Conservation (phyloP, 176 grass and related monocot genomes). For the Cymbopogon citratus region DNA sequence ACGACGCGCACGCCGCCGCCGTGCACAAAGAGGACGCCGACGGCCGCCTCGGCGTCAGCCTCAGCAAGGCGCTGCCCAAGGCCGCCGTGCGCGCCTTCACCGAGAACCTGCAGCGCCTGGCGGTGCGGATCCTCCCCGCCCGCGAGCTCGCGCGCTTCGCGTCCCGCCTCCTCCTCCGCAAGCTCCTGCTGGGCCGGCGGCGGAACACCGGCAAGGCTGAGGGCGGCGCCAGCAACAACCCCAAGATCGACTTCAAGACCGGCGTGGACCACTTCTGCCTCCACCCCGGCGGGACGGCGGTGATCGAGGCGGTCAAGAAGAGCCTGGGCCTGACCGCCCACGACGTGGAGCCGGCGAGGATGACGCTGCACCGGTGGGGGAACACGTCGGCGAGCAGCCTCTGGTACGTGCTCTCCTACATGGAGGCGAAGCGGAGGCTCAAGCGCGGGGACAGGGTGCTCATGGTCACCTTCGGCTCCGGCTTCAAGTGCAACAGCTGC, state of each 20-base stretch:
- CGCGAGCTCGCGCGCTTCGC: slow-evolving; percentile 44
- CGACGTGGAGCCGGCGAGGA: slow-evolving; percentile 73
- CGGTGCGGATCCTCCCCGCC: slow-evolving; percentile 54
- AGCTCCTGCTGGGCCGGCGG: slow-evolving; percentile 4
- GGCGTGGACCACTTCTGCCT: slow-evolving; percentile 92
- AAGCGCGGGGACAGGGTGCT: slow-evolving; percentile 57
- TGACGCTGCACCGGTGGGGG: slow-evolving; percentile 93
- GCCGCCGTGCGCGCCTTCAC: slow-evolving; percentile 70
- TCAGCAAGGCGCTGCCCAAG: slow-evolving; percentile 82
- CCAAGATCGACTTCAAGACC: slow-evolving; percentile 66
- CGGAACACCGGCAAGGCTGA: background rate
- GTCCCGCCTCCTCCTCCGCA: slow-evolving; percentile 30
- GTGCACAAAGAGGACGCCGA: slow-evolving; percentile 67
- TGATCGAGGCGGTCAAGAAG: slow-evolving; percentile 63
- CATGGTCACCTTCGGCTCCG: slow-evolving; percentile 79
- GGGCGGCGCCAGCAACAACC: background rate
- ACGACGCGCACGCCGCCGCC: slow-evolving; percentile 61
- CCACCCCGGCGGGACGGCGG: slow-evolving; percentile 72
- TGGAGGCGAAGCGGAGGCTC: slow-evolving; percentile 69
- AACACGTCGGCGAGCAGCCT: slow-evolving; percentile 93
- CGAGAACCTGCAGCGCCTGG: slow-evolving; percentile 61
- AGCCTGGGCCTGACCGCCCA: slow-evolving; percentile 42
- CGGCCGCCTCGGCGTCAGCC: slow-evolving; percentile 65
- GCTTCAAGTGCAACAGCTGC: slow-evolving; percentile 94
- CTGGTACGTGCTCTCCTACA: slow-evolving; percentile 88